Conservation (phyloP, 2,329 filamentous ascomycete genomes). For the Penicillium occitanis region DNA sequence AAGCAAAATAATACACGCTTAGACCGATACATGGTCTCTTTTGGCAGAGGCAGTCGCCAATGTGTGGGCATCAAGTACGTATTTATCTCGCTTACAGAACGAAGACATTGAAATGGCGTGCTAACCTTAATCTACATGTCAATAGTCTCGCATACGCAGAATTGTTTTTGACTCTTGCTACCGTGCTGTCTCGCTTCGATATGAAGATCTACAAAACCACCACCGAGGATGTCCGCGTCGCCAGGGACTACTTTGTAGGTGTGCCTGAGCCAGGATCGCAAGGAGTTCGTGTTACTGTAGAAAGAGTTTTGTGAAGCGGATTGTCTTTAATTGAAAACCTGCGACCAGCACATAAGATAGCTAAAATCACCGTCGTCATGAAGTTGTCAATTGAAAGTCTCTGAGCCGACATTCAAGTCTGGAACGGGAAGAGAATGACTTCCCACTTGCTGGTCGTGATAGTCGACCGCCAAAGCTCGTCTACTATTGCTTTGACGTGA, state of each 20-base stretch:
- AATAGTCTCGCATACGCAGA: slow-evolving; percentile 36
- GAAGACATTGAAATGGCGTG: background rate
- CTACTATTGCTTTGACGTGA: background rate
- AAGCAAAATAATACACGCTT: slow-evolving; percentile 33
- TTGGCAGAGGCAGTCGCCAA: slow-evolving; percentile 44
- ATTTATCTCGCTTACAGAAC: background rate
- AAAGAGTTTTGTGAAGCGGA: slow-evolving; percentile 5
- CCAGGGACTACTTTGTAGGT: slow-evolving; percentile 20
- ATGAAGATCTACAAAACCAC: slow-evolving; percentile 37
- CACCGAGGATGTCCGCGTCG: slow-evolving; percentile 29
- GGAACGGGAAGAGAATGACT: background rate
- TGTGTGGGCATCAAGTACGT: slow-evolving; percentile 48
- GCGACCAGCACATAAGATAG: background rate
- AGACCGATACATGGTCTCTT: slow-evolving; percentile 40
- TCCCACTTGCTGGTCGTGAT: too few species aligned
- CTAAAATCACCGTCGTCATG: background rate
- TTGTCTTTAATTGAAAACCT: background rate
- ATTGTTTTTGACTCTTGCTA: slow-evolving; percentile 33
- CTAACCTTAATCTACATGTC: background rate
- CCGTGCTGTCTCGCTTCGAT: slow-evolving; percentile 32
- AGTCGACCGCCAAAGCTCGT: background rate
- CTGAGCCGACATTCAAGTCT: background rate
- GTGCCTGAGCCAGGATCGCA: slow-evolving; percentile 19
- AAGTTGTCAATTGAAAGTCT: background rate
- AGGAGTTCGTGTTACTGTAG: slow-evolving; percentile 14